Base-by-base conservation (phyloP, 495 filamentous ascomycete species). In the Podospora anserina region DNA sequence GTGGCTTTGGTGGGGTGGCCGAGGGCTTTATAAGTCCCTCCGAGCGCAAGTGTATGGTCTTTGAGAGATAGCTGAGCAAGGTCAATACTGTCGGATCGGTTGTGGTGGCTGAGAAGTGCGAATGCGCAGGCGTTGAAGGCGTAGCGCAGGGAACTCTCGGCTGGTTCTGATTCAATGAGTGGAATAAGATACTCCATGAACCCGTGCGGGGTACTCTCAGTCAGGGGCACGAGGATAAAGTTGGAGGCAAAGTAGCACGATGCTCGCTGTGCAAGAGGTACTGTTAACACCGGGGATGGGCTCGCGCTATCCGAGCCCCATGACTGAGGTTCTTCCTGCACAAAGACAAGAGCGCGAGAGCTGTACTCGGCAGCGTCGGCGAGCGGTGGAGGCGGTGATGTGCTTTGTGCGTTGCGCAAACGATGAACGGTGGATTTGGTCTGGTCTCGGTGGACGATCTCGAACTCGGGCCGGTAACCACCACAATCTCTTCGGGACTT, bases 391-490 rank as follows among this genome's bases (percentile, higher is more conserved):
- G 32, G 20, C 5, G n/a, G 49, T 66, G 64, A 54, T 19, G 76
- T 76, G 54, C 70, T 78, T 63, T 73, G 74, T 44, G 81, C 3
- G 27, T 20, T 81, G 19, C 59, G 59, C 59, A 32, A 30, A 54
- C 84, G 81, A 65, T 82, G 82, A 55, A 85, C 83, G 5, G 85
- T 85, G 5, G 86, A 85, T 65, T 82, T 78, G 13, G 86, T 90
- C 71, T 89, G 85, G 72, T 90, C 87, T 23, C 89, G 83, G 61
- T 90, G 84, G 65, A 90, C 82, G n/a, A 91, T 77, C 72, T 91
- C 89, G 63, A 91, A 88, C 32, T 88, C 87, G 71, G 87, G 81
- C 63, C 82, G 79, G 73, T 90, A 91, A 63, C 89, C 89, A 19
- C 87, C 87, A 76, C 90, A 92, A 67, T 81, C 82, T 67, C 89